Evolutionary conservation across 805 yeast genomes (phyloP).

Genomic region (Pichia cephalocereana): DNA sequence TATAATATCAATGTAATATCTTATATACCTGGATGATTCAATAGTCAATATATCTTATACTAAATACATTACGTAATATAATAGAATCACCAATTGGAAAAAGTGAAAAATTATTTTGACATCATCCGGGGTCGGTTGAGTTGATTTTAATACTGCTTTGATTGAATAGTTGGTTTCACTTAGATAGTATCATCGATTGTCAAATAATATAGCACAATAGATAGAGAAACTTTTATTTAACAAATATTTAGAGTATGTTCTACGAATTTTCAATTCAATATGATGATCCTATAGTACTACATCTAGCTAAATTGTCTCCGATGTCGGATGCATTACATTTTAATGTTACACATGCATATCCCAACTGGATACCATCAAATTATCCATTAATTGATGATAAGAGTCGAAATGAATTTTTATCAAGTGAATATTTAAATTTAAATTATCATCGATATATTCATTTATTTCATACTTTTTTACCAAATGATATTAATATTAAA

Average conservation of each 20-base stretch:
- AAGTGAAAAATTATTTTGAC: no score
- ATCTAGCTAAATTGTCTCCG: neutral
- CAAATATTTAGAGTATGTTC: neutral
- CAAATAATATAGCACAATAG: no score
- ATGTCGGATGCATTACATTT: neutral
- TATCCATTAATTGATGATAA: neutral
- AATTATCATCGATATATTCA: neutral
- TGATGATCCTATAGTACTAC: conserved; percentile 3
- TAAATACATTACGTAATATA: no score
- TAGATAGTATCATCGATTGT: no score
- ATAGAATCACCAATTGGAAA: no score
- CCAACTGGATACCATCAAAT: conserved; percentile 6
- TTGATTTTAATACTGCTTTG: no score
- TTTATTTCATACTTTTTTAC: neutral
- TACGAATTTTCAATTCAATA: conserved; percentile 7
- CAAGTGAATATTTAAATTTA: neutral
- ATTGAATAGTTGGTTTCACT: no score
- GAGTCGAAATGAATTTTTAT: neutral
- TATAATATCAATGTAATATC: no score
- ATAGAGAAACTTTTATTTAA: no score
- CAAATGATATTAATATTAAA: neutral
- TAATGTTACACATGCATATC: conserved; percentile 3
- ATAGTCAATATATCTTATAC: no score
- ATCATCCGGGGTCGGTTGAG: no score
- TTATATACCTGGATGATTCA: no score